Conservation (phyloP, 1,139 yeast species). For the Taphrina confusa region DNA sequence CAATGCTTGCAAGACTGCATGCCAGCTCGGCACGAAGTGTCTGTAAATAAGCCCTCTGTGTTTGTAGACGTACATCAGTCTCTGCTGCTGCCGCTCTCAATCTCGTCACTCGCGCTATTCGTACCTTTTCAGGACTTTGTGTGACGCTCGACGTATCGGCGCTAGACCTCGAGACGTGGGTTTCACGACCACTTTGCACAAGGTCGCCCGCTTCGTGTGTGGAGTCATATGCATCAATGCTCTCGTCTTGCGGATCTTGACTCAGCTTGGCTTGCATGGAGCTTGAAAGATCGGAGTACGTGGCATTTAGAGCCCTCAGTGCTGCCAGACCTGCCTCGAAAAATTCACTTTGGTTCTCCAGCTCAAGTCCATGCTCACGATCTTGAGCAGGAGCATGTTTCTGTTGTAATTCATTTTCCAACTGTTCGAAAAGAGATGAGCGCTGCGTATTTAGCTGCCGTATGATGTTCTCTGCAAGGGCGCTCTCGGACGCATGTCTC, state of each 20-base stretch:
- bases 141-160: background rate
- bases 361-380: background rate
- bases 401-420: background rate
- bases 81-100: conserved; percentile 1
- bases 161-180: too few relatives aligned
- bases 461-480: background rate
- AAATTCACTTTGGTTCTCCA: background rate
- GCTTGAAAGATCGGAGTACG: background rate
- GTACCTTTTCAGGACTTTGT: too few relatives aligned
- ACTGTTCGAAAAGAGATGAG: background rate
- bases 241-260: background rate
- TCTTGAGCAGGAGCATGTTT: background rate
- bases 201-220: background rate
- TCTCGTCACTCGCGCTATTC: background rate
- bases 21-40: background rate
- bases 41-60: background rate
- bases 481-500: background rate
- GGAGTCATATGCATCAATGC: background rate
- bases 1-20: conserved; percentile 5
- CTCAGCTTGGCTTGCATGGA: background rate
- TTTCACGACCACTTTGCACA: background rate
- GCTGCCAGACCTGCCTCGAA: background rate
- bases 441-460: background rate
- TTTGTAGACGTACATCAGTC: conserved; percentile 3
- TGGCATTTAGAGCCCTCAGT: background rate